Base-by-base conservation (phyloP, 2,329 filamentous ascomycete species). In the Dryadomyces sulphureus region DNA sequence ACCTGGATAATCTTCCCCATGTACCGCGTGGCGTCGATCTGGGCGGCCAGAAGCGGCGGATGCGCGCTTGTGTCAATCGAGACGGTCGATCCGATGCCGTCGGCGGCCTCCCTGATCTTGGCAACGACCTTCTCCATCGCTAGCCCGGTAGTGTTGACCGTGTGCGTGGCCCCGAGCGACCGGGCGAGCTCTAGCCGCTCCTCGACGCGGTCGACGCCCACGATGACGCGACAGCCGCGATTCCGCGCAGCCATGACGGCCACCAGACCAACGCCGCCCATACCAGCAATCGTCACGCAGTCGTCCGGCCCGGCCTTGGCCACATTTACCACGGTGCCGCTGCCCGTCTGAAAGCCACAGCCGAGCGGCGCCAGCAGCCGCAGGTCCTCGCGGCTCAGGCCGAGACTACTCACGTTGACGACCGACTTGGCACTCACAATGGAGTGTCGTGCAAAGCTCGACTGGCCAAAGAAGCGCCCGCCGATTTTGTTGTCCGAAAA, bases 151-250 rank as follows among this genome's bases (percentile, higher is more conserved):
- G 42, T 45, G 48, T 47, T 38, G 39, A 49, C n/a, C 12, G 25
- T 38, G 39, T 47, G 45, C 12, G 66, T 69, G 3, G 69, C 69
- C 21, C 69, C 69, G 12, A 69, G 57, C 35, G 60, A 57, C 19
- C 54, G 60, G 0, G 69, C 68, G 20, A 72, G 50, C 21, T 61
- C 58, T 12, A 73, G 56, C 19, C 66, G 59, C 5, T 54, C 53
- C 7, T 61, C 55, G 12, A 69, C 59, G 9, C 70, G 56, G 49
- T 73, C 69, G 7, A 70, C 60, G 5, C 62, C 69, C 9, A 73
- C 64, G 43, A 73, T 61, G 19, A 22, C 27, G 41, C 51, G 54
- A 35, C 53, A 52, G 3, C 56, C 56, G 7, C 53, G 54, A 32
- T 56, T 45, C 21, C 59, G 60, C 1, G 63, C 58, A 1, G 63